Evolutionary conservation across 371 early-diverging fungal species (phyloP).

Genomic region (Syncephalis fuscata): DNA sequence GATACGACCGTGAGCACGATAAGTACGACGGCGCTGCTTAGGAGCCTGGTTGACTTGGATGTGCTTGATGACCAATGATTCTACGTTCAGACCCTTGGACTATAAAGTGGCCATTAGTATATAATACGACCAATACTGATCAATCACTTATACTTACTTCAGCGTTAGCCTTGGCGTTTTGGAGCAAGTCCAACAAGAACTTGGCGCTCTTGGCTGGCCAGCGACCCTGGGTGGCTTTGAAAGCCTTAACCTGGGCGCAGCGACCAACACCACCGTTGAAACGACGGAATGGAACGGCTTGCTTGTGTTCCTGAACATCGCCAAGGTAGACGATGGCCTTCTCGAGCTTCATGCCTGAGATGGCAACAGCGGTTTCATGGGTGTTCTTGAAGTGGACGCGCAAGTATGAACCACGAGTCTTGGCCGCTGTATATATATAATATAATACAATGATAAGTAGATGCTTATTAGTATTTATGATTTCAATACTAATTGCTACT

Average conservation of each 20-base stretch:
- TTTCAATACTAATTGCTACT: not conserved
- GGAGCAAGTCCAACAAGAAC: slow-evolving; percentile 84
- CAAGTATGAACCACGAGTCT: slow-evolving; percentile 90
- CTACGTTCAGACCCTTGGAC: slow-evolving; percentile 83
- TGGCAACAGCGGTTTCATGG: slow-evolving; percentile 90
- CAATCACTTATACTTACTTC: slow-evolving; percentile 25
- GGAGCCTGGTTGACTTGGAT: slow-evolving; percentile 98
- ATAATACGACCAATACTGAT: not conserved
- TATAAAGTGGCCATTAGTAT: slow-evolving; percentile 5
- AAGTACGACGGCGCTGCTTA: slow-evolving; percentile 94
- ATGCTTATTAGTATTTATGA: too few relatives aligned
- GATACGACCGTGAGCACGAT: slow-evolving; percentile 99
- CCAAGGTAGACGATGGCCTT: slow-evolving; percentile 93
- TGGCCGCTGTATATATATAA: slow-evolving; percentile 59
- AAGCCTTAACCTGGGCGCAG: slow-evolving; percentile 94
- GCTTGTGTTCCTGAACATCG: slow-evolving; percentile 94
- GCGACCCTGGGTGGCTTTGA: slow-evolving; percentile 88
- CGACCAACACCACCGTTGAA: slow-evolving; percentile 97
- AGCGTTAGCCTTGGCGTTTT: slow-evolving; percentile 97
- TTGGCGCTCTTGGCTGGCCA: slow-evolving; percentile 98
- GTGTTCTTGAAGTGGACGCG: slow-evolving; percentile 99
- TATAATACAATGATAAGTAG: too few relatives aligned
- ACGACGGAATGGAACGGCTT: slow-evolving; percentile 95
- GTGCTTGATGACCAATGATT: slow-evolving; percentile 81
- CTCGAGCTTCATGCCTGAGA: slow-evolving; percentile 84